A percentile compares a stretch with the other conserved stretches of the same genome.
Conservation (phyloP, 495 filamentous ascomycete species). For the Hypoxylon lienhwacheense region DNA sequence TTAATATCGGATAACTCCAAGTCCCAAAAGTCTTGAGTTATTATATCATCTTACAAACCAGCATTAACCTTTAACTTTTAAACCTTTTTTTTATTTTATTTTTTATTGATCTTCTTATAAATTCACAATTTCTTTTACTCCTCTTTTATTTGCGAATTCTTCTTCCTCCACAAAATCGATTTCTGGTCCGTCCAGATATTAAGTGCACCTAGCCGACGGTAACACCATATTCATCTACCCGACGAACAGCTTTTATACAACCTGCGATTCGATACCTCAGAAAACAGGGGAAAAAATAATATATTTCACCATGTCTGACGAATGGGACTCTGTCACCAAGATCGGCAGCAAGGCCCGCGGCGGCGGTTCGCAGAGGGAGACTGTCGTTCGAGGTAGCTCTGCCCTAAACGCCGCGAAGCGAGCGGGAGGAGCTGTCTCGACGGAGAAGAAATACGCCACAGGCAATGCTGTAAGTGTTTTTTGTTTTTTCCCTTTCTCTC, state of each 20-base stretch:
- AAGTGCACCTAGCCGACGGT: too few species aligned
- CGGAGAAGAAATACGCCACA: slow-evolving; percentile 87
- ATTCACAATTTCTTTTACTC: too few species aligned
- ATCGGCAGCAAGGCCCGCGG: slow-evolving; percentile 81
- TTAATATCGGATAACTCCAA: too few species aligned
- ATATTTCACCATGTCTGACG: slow-evolving; percentile 56
- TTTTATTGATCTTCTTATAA: too few species aligned
- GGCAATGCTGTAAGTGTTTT: slow-evolving; percentile 71
- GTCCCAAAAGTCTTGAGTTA: too few species aligned
- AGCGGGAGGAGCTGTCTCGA: slow-evolving; percentile 71
- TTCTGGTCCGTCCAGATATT: too few species aligned
- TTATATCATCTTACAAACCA: too few species aligned
- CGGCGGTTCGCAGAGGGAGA: slow-evolving; percentile 70
- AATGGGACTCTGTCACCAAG: slow-evolving; percentile 90
- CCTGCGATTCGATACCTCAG: too few species aligned
- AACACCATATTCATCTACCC: too few species aligned
- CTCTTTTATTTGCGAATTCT: too few species aligned
- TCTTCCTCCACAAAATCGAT: too few species aligned
- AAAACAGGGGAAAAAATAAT: neutral
- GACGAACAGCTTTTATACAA: neutral
- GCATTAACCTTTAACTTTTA: slow-evolving; percentile 3
- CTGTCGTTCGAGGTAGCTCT: slow-evolving; percentile 80
- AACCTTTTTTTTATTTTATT: too few species aligned
- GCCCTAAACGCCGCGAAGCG: slow-evolving; percentile 91
- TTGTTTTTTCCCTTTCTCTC: neutral